Conservation (phyloP, 2,329 filamentous ascomycete genomes). For the Penicillium freii region DNA sequence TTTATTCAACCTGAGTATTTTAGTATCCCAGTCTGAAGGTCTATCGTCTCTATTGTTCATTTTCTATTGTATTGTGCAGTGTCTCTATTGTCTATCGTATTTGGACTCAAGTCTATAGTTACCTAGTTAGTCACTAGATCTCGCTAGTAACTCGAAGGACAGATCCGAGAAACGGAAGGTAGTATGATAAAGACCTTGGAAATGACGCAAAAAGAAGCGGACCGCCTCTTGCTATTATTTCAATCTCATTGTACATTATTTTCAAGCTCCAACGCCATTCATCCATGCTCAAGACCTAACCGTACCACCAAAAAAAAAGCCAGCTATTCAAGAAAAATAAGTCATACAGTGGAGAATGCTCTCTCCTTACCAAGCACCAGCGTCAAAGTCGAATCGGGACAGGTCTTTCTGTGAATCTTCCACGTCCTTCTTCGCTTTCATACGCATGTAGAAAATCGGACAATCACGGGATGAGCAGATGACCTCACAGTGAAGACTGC, state of each 20-base stretch:
- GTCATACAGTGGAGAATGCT: constrained; percentile 16
- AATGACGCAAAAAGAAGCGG: not conserved
- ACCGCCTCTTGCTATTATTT: not conserved
- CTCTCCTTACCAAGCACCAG: constrained; percentile 60
- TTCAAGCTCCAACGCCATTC: constrained; percentile 9
- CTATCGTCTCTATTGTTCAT: not conserved
- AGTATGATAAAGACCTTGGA: not conserved
- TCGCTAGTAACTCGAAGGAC: not conserved
- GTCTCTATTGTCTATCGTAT: not conserved
- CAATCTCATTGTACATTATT: constrained; percentile 7
- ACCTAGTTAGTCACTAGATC: not conserved
- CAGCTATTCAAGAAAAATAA: not conserved
- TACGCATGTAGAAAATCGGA: constrained; percentile 99
- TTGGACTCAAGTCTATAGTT: not conserved
- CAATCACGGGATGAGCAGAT: constrained; percentile 96
- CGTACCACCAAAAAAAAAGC: not conserved
- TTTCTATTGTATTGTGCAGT: not conserved
- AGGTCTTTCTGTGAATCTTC: constrained; percentile 93
- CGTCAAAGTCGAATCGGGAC: constrained; percentile 82
- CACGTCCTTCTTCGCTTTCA: constrained; percentile 99
- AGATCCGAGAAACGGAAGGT: not conserved
- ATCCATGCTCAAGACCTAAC: constrained; percentile 2
- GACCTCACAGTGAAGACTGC: constrained; percentile 96
- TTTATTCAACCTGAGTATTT: not conserved
- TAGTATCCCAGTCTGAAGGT: not conserved